These are phyloP conservation scores for Lathyrus aphaca DNA, from an alignment of 306 rosid species.

Conservation along the genomic window DNA sequence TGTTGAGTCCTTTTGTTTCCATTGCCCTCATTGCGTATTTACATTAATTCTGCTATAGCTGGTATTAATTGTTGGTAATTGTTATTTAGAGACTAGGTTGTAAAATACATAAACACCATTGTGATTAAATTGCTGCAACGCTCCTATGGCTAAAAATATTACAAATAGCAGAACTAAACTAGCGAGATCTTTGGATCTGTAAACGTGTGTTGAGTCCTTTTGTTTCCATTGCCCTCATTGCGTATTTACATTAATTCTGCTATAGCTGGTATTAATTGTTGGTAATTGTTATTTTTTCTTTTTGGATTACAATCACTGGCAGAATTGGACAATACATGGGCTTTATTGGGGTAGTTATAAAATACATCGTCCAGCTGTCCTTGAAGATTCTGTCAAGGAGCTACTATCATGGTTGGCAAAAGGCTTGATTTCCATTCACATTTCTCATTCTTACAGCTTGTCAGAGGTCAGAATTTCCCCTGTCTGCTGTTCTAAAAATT, in stretches of 20 bases:
- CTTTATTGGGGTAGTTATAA: conserved; percentile 97
- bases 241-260: conserved; percentile 2
- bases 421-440: conserved; percentile 75
- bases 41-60: conserved; percentile 5
- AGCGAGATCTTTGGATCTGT: conserved; percentile 22
- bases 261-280: conserved; percentile 3
- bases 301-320: conserved; percentile 20
- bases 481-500: conserved; percentile 2
- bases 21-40: conserved; percentile 5
- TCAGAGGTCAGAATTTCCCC: conserved; percentile 67
- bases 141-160: conserved; percentile 9
- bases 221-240: conserved; percentile 5
- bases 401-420: conserved; percentile 74
- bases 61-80: conserved; percentile 7
- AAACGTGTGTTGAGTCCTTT: neutral
- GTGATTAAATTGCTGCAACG: conserved; percentile 20
- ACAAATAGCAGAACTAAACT: conserved; percentile 1
- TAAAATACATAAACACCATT: neutral
- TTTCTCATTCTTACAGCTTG: conserved; percentile 72
- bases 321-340: conserved; percentile 99
- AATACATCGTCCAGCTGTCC: conserved; percentile 70
- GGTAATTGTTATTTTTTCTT: conserved; percentile 15
- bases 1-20: neutral
- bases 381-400: conserved; percentile 79
- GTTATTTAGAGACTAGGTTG: neutral